Evolutionary conservation across 2,329 filamentous ascomycete genomes (phyloP), one percentile per base, ranked within the genome.

Genomic region (Fusarium sp.): DNA sequence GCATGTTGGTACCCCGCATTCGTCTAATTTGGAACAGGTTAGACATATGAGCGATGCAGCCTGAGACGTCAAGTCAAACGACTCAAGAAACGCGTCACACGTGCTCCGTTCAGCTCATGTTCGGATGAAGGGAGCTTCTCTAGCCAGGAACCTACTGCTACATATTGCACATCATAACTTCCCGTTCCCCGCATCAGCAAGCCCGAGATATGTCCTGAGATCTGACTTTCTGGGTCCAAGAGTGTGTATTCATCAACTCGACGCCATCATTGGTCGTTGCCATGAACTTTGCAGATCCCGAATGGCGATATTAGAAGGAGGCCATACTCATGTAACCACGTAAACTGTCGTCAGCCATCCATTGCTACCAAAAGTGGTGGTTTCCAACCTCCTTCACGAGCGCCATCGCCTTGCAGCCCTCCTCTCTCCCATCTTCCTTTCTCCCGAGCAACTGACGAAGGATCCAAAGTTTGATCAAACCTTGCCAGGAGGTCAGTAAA

Each of bases 1-100:
- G 35, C 35, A 24, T 42, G 37, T 45, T 18, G 24, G 10, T 54
- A 16, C 69, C 56, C 70, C 70, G 69, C 69, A 54, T 69, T 66
- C 34, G 31, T 54, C 62, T 67, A 52, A 45, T 29, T 27, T 57
- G 9, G 18, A 29, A 52, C 27, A 18, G 56, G 59, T n/a, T 57
- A 40, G 38, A 24, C 24, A n/a, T 42, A 16, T 27, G 24, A 24
- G 14, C 3, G 18, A 29, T 38, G 37, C 18, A 31, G 24, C 47
- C 18, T 52, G 47, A 52, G 27, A 11, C 27, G 10, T 29, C 27
- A 52, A 14, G 8, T 52, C 9, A 52, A 31, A 31, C 47, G 47
- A 31, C 18, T 52, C 47, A 52, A 52, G 47, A 52, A 29, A 52
- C 9, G 18, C 18, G 47, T 27, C 27, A 29, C 27, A 52, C 8